A percentile compares a stretch with the other conserved stretches of the same genome.
Conservation (phyloP, 257 asterid genomes). For the Schizonepeta tenuifolia region DNA sequence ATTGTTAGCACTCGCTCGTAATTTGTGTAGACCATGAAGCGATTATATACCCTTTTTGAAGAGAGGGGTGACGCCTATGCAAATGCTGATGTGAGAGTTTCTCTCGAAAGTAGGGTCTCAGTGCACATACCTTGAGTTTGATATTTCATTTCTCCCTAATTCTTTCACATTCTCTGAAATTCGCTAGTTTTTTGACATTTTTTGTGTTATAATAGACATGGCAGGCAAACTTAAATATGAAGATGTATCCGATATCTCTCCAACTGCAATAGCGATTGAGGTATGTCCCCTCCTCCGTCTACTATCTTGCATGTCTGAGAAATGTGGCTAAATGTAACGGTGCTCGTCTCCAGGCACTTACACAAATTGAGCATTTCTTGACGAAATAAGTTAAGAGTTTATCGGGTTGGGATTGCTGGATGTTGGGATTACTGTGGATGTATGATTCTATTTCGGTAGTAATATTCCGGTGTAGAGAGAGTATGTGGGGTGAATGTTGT, state of each 20-base stretch:
- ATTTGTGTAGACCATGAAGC: constrained; percentile 66
- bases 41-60: constrained; percentile 60
- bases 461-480: neutral
- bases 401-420: neutral
- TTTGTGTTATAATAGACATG: constrained; percentile 47
- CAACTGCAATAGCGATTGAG: constrained; percentile 74
- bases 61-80: constrained; percentile 85
- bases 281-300: constrained; percentile 41
- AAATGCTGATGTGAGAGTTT: constrained; percentile 72
- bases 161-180: neutral
- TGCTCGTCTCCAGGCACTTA: constrained; percentile 54
- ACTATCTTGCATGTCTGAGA: neutral
- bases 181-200: neutral
- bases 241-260: constrained; percentile 67
- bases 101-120: constrained; percentile 66
- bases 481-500: neutral
- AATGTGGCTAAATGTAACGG: constrained; percentile 21
- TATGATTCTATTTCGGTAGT: neutral
- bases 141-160: neutral
- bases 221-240: constrained; percentile 59
- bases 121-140: neutral
- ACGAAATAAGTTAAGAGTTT: constrained; percentile 33
- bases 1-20: neutral
- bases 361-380: constrained; percentile 59
- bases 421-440: neutral